Base-by-base conservation (phyloP, 176 grass and related monocot genomes). In the Phyllostachys edulis region DNA sequence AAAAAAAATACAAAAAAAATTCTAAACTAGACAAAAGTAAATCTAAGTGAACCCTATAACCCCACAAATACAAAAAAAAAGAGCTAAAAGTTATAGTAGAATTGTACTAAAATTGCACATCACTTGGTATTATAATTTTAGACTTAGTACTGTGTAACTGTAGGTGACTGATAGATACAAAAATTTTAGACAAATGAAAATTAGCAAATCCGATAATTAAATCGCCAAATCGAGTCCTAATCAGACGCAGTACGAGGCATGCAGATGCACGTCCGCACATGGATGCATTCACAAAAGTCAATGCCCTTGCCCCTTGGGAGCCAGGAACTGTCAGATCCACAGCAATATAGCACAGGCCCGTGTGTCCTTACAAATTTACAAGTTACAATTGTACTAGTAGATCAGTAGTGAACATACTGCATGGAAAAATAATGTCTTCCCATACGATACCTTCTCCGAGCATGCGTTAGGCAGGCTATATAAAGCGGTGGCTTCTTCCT, bases 271-370 rank as follows among this genome's bases (percentile, higher is more conserved):
- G 57, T 86, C 59, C 21, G 74, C 67, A 56, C 72, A 56, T 65
- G 80, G 44, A 67, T 24, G 63, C 63, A 42, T 14, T 70, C 68
- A 79, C 78, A 79, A 83, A 79, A 83, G 89, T 90, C 89, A 79
- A 81, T 71, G 80, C 44, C 44, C 44, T 45, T 45, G 44, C 38
- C 80, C 42, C 62, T 87, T 10, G 72, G 70, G 84, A 87, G 54
- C 59, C 67, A 72, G 27, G 26, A 68, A 51, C 49, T 71, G 67
- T 70, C 67, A 80, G 77, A 70, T 69, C 73, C 46, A 36, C 67
- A 55, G 36, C 34, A 27, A 50, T 14, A 50, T 14, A 50, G 47
- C 49, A 45, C 0, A 85, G 17, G 56, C 11, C 27, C 27, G 55
- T 17, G 52, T n/a, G 5, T 2, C 44, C 6, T 63, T 65, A 60